Base-by-base conservation (phyloP, 2,329 filamentous ascomycete species). In the Colletotrichum kahawae region DNA sequence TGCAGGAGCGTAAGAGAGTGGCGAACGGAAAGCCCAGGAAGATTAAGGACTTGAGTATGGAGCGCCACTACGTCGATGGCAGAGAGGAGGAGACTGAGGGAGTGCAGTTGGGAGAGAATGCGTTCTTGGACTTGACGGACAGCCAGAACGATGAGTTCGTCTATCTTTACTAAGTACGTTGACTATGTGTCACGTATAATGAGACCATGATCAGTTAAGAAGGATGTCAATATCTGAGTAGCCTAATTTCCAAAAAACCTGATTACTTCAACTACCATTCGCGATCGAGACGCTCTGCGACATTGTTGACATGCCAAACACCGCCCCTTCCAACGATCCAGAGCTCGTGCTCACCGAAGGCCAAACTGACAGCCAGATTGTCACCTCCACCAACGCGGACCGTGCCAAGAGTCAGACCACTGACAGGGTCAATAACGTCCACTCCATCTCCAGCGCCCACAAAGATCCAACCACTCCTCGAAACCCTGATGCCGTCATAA, bases 71-170 rank as follows among this genome's bases (percentile, higher is more conserved):
- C 77, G 80, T 80, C 7, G 79, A 79, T 27, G 77, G 80, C 29
- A 83, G 85, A 31, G 83, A 57, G 43, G 64, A 80, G 12, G 82
- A 81, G 21, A 78, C 78, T 9, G 76, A 78, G 74, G 77, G 74
- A 51, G 75, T 70, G 7, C 78, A 75, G 1, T 71, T 89, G 24
- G 89, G 90, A 7, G 85, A 88, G 18, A 86, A 89, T 62, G 89
- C 88, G 0, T 89, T 90, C 65, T 81, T 89, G 77, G 92, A 94
- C 82, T 78, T 93, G 77, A 93, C 92, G 1, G 92, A 94, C 81
- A 83, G 88, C 24, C 84, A 92, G 83, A 94, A 94, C 78, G 91
- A 94, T 72, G 92, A 94, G 79, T 94, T 94, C 83, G 87, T 93
- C 18, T 93, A 91, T 82, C 87, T 24, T 38, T 64, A 48, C 38